These are phyloP conservation scores for Acanthamoeba royreba DNA, from an alignment of 208 protist genomes.

Conservation along the genomic window DNA sequence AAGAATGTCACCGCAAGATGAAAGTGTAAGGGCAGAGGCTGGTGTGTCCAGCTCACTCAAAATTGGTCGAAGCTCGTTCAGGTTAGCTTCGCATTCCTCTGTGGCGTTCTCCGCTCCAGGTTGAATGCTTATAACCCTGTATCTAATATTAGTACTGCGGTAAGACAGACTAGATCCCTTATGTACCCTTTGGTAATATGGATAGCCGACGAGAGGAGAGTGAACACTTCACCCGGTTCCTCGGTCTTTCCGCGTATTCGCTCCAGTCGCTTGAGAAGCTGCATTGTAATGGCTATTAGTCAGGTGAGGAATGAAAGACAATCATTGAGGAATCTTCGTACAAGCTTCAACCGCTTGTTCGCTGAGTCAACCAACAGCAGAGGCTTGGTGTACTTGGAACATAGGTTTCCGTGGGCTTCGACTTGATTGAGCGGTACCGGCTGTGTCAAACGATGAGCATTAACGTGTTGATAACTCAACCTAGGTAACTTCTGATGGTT, in stretches of 20 bases:
- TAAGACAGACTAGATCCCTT: background rate
- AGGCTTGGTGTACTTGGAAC: conserved; percentile 26
- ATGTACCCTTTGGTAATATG: background rate
- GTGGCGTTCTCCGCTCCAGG: background rate
- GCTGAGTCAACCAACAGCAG: background rate
- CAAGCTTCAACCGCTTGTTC: conserved; percentile 29
- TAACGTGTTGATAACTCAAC: background rate
- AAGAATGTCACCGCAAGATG: background rate
- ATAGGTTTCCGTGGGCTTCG: conserved; percentile 4
- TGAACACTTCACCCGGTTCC: background rate
- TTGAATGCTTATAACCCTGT: background rate
- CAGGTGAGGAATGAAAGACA: background rate
- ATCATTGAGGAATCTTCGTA: background rate
- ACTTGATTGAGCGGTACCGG: conserved; percentile 11
- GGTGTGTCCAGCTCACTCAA: background rate
- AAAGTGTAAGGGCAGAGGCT: background rate
- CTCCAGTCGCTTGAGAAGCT: background rate
- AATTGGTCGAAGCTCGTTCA: background rate
- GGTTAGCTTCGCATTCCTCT: background rate
- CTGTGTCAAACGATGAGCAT: background rate
- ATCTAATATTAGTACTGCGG: background rate
- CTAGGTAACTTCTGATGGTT: background rate
- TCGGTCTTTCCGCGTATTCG: background rate
- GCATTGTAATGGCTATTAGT: background rate
- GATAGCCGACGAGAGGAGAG: background rate